These are phyloP conservation scores for Psilocybe subaeruginosa DNA, from an alignment of 768 basidiomycete species.

Conservation along the genomic window DNA sequence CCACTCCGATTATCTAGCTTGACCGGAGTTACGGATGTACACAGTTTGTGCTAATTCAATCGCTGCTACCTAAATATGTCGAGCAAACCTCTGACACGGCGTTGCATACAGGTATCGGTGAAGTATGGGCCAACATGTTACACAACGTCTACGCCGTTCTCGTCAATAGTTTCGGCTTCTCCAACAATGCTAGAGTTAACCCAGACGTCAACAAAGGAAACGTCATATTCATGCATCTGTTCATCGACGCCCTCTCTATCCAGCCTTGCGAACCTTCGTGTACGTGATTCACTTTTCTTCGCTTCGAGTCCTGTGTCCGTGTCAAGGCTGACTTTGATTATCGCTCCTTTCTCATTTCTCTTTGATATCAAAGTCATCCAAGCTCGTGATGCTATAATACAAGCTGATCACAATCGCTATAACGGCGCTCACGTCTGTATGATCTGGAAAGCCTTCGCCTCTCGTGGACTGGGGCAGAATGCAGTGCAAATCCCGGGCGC, in stretches of 20 bases:
- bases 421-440: slow-evolving; percentile 43
- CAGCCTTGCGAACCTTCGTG: slow-evolving; percentile 24
- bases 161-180: slow-evolving; percentile 33
- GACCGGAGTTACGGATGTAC: slow-evolving; percentile 30
- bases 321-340: background rate
- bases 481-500: slow-evolving; percentile 16
- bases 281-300: slow-evolving; percentile 7
- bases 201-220: slow-evolving; percentile 20
- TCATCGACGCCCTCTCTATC: slow-evolving; percentile 19
- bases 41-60: slow-evolving; percentile 43
- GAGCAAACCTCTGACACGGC: background rate
- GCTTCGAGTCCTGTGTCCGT: background rate
- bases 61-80: background rate
- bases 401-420: slow-evolving; percentile 51
- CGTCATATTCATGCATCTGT: slow-evolving; percentile 21
- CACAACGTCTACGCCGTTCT: slow-evolving; percentile 31
- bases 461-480: slow-evolving; percentile 43
- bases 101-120: slow-evolving; percentile 43
- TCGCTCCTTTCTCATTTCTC: background rate
- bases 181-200: slow-evolving; percentile 29
- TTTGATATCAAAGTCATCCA: slow-evolving; percentile 31
- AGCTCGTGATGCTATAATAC: slow-evolving; percentile 50
- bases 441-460: slow-evolving; percentile 49
- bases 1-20: background rate
- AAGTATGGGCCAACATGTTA: slow-evolving; percentile 42